These are phyloP conservation scores for Anastatica hierochuntica DNA, from an alignment of 345 rosid species.

Conservation along the genomic window DNA sequence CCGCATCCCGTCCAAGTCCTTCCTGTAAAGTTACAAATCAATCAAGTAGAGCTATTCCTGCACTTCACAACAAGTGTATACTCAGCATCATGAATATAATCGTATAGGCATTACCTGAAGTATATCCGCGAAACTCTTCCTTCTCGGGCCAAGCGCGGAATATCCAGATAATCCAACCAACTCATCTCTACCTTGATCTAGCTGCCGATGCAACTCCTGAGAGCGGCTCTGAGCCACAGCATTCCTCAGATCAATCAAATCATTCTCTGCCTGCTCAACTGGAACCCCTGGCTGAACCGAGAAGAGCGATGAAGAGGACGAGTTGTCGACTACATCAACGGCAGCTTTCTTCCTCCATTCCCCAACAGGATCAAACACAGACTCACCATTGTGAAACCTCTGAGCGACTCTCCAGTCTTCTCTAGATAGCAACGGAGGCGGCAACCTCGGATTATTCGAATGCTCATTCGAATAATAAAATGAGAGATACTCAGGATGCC, in stretches of 20 bases:
- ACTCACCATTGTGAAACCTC: conserved; percentile 60
- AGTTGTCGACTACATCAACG: conserved; percentile 29
- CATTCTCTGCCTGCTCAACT: conserved; percentile 51
- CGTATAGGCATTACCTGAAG: conserved; percentile 52
- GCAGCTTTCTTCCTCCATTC: conserved; percentile 45
- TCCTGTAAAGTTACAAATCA: conserved; percentile 39
- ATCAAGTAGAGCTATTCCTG: not conserved
- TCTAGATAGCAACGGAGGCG: conserved; percentile 73
- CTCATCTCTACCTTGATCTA: conserved; percentile 35
- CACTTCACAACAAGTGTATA: not conserved
- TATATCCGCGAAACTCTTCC: conserved; percentile 95
- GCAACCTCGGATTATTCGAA: conserved; percentile 73
- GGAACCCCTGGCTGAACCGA: conserved; percentile 64
- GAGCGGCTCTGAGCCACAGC: conserved; percentile 31
- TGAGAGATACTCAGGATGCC: conserved; percentile 66
- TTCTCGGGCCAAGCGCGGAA: conserved; percentile 53
- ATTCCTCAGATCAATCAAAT: conserved; percentile 57
- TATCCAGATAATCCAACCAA: conserved; percentile 30
- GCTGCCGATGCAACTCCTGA: conserved; percentile 41
- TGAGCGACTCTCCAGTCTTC: conserved; percentile 90
- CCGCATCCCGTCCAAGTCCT: conserved; percentile 54
- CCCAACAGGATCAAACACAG: conserved; percentile 40
- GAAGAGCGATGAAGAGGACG: conserved; percentile 52
- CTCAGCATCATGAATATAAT: not conserved
- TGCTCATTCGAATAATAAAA: conserved; percentile 74